Percentiles rank a stretch among this genome's conserved stretches.
phyloP scores from a whole-genome alignment of 192 early-diverging fungal genomes.

The Entomortierella lignicola region DNA sequence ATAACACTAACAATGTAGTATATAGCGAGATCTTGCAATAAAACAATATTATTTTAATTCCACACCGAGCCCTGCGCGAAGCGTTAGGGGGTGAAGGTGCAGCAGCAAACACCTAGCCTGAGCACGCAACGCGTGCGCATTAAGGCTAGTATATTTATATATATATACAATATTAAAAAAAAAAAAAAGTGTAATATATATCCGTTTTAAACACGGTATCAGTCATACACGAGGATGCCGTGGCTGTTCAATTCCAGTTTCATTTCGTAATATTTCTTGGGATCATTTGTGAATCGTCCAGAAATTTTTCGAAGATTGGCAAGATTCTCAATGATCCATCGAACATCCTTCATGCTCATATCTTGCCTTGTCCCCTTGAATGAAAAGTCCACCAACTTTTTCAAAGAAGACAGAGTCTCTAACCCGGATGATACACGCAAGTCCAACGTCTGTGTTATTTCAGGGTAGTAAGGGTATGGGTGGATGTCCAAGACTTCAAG shows the following conservation, averaged over 20 bases:
- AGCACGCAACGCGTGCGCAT: no score
- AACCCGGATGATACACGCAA: background rate
- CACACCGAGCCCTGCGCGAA: no score
- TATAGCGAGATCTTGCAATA: no score
- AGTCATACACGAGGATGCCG: conserved; percentile 7
- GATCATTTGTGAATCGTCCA: background rate
- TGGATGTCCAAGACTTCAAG: background rate
- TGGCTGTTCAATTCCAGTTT: background rate
- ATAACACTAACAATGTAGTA: no score
- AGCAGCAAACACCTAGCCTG: no score
- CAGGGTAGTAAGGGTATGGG: no score
- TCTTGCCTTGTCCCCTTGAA: background rate
- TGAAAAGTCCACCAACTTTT: background rate
- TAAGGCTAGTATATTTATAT: no score
- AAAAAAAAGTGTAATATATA: no score
- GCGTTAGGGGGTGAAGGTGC: no score
- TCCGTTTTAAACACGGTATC: no score
- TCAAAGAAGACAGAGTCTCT: background rate
- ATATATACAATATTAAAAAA: no score
- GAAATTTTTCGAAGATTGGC: background rate
- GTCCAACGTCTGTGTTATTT: background rate
- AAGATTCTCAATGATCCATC: conserved; percentile 11
- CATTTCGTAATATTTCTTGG: background rate
- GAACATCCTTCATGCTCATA: background rate
- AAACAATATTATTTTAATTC: no score